Evolutionary conservation across 306 rosid genomes (phyloP), one percentile per base, ranked within the genome.

Genomic region (Cucumis melo): DNA sequence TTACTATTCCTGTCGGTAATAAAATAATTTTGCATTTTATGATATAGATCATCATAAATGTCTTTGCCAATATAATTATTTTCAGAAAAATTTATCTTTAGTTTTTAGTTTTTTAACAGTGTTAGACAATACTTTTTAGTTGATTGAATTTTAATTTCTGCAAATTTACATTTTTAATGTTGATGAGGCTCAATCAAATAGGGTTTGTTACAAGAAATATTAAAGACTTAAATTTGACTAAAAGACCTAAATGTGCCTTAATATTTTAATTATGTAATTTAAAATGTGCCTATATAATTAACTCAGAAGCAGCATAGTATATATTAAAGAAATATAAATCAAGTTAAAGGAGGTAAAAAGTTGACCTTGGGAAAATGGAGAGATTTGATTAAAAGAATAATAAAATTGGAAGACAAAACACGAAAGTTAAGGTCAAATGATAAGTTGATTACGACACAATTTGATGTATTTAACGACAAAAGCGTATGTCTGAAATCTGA

Each of bases 381-480:
- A 14, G 41, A 23, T 23, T 70, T 24, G 75, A 24, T 23, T 70
- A 46, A 51, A 70, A 19, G 1, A 65, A 70, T 70, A 70, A 44
- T 41, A 44, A 63, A 63, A 63, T 63, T 63, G 23, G 11, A 44
- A 70, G 58, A 44, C 57, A 68, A 20, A 66, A 66, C 73, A 66
- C 73, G 74, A 42, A 67, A 70, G 75, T 70, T 70, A 70, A 70
- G 54, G 75, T 70, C 75, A 46, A 70, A 44, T 23, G 58, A 44
- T 70, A 70, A 46, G 75, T 29, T 70, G 75, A 70, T 70, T 70
- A 70, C 75, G 75, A 70, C 75, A 70, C 36, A 46, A 46, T 41
- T 70, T 70, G 59, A 70, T 23, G 75, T 70, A 70, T 70, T 70
- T 70, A 70, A 46, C 58, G 75, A 70, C 58, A 70, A 70, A 70